Base-by-base conservation (phyloP, 176 grass and related monocot genomes). In the barley (Hordeum vulgare) region DNA sequence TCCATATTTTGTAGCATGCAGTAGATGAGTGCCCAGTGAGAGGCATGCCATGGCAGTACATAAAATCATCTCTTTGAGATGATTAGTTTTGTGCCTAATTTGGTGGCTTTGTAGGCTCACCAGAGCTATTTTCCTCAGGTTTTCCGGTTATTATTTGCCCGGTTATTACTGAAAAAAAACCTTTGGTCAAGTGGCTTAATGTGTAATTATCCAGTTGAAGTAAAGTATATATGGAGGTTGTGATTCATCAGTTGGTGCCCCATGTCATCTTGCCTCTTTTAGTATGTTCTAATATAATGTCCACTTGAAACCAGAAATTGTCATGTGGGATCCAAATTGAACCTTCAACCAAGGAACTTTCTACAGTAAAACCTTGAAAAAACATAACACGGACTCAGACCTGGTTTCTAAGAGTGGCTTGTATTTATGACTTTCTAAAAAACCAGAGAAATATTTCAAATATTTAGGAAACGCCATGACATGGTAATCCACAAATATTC, bases 1-100 rank as follows among this genome's bases (percentile, higher is more conserved):
- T 66, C 23, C 84, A 79, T 66, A 78, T 86, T 90, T 83, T 82
- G 79, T 90, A 86, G 83, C 5, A n/a, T n/a, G n/a, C n/a, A n/a
- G 7, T 78, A 86, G 28, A 77, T 41, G 17, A 44, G 63, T 81
- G 41, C 83, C 54, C 77, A 68, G 34, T 63, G 58, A 31, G 77
- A 68, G 29, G 24, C 77, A 71, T 85, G n/a, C 17, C 77, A 70
- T 86, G 35, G 1, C 35, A n/a, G n/a, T n/a, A 68, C 39, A 37
- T 58, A 85, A 39, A 39, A 18, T 13, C 62, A 54, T 85, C 54
- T 70, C 62, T 63, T 85, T 81, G 29, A 77, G 76, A 45, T 80
- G 53, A 44, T 53, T 13, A 14, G 3, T 14, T 44, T 44, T 12
- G 11, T 44, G 41, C 42, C 14, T 45, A 45, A 51, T 51, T 51